These are phyloP conservation scores for Cercospora citrullina DNA, from an alignment of 2,329 filamentous ascomycete species.

Conservation along the genomic window DNA sequence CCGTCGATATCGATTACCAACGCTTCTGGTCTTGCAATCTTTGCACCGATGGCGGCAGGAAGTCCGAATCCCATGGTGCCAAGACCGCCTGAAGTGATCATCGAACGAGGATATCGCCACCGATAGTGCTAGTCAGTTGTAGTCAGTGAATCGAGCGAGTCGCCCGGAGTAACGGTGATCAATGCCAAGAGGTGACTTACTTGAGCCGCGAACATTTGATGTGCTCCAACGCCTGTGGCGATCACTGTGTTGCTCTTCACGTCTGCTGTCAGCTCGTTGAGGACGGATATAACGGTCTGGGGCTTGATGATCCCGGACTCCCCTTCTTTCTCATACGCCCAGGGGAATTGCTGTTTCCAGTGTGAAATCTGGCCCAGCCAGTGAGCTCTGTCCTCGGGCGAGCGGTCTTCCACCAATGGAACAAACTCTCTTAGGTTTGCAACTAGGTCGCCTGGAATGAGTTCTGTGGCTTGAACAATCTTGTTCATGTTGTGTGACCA, in stretches of 20 bases:
- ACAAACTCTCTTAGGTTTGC: slow-evolving; percentile 48
- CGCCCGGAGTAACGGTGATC: no score
- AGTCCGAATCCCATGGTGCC: slow-evolving; percentile 95
- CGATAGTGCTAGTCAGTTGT: slow-evolving; percentile 82
- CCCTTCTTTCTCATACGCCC: slow-evolving; percentile 3
- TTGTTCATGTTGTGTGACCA: slow-evolving; percentile 99
- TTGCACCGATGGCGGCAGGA: slow-evolving; percentile 71
- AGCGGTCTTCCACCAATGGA: background rate
- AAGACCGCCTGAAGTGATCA: slow-evolving; percentile 93
- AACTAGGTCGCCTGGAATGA: slow-evolving; percentile 86
- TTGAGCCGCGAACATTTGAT: background rate
- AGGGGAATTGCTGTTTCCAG: background rate
- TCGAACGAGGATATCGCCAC: slow-evolving; percentile 84
- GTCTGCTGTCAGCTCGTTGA: slow-evolving; percentile 76
- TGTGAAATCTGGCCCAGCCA: background rate
- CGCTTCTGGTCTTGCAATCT: background rate
- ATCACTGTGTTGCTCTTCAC: slow-evolving; percentile 75
- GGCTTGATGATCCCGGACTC: slow-evolving; percentile 85
- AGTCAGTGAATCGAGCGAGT: no score
- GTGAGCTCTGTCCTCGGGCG: background rate
- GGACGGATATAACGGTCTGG: slow-evolving; percentile 84
- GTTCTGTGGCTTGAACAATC: slow-evolving; percentile 92
- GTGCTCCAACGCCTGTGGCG: background rate
- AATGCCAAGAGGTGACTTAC: background rate
- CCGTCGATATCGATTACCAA: background rate